These are phyloP conservation scores for Falciphora oryzae DNA, from an alignment of 2,329 filamentous ascomycete genomes.

Conservation along the genomic window DNA sequence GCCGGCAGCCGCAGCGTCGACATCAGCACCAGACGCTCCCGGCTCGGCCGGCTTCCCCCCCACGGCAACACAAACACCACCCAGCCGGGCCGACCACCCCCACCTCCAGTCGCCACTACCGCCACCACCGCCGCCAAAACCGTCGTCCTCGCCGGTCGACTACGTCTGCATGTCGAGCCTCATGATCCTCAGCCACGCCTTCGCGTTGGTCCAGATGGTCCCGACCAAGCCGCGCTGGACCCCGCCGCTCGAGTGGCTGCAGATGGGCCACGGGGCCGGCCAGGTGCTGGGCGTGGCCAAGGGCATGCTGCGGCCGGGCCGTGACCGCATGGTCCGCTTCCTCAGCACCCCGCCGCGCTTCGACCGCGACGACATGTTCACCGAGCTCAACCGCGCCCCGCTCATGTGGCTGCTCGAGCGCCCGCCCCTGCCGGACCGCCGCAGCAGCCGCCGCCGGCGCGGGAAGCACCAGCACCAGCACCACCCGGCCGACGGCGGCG, in stretches of 20 bases:
- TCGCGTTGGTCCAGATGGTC: slow-evolving; percentile 32
- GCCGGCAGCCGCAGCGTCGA: too few species aligned
- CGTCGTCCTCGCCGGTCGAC: slow-evolving; percentile 24
- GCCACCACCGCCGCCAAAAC: too few species aligned
- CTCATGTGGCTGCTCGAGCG: slow-evolving; percentile 30
- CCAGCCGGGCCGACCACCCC: too few species aligned
- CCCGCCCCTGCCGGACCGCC: slow-evolving; percentile 9
- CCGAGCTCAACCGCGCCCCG: slow-evolving; percentile 22
- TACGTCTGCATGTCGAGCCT: slow-evolving; percentile 29
- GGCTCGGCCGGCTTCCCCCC: too few species aligned
- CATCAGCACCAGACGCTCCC: too few species aligned
- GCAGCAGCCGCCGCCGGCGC: neutral
- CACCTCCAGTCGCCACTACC: too few species aligned
- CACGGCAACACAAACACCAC: too few species aligned
- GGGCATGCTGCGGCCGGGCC: slow-evolving; percentile 13
- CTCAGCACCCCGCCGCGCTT: slow-evolving; percentile 23
- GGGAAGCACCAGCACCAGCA: too few species aligned
- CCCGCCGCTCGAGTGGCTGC: slow-evolving; percentile 29
- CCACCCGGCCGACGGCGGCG: too few species aligned
- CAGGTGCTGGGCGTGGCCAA: slow-evolving; percentile 25
- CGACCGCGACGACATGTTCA: slow-evolving; percentile 26
- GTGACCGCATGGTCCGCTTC: slow-evolving; percentile 21
- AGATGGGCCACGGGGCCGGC: slow-evolving; percentile 26
- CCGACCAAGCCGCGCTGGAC: slow-evolving; percentile 28
- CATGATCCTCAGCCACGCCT: slow-evolving; percentile 29